phyloP scores from a whole-genome alignment of 2,329 filamentous ascomycete genomes.

The Talaromyces sp. region DNA sequence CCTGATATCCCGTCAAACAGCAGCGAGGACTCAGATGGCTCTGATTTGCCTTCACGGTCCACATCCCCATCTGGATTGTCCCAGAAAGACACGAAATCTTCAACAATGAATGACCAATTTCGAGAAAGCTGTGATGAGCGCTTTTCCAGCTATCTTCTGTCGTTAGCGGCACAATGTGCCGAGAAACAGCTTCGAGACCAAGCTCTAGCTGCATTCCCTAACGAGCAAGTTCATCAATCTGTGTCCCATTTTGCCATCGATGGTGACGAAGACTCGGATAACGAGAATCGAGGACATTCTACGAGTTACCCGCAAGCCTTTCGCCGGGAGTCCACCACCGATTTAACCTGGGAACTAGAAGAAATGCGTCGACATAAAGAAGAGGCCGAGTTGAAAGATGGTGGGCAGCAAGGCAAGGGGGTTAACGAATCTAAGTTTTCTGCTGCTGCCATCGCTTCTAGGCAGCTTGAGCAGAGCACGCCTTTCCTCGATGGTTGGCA shows the following conservation, averaged over 20 bases:
- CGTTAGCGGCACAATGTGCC: constrained; percentile 73
- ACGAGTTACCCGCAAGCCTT: constrained; percentile 25
- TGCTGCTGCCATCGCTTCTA: constrained; percentile 24
- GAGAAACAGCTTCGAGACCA: constrained; percentile 73
- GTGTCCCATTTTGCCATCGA: constrained; percentile 46
- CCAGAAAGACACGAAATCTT: constrained; percentile 30
- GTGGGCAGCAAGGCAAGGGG: constrained; percentile 26
- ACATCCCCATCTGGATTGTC: constrained; percentile 28
- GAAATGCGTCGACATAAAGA: constrained; percentile 77
- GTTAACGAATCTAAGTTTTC: constrained; percentile 28
- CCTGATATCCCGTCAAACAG: constrained; percentile 60
- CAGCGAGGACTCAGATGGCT: constrained; percentile 43
- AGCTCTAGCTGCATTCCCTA: constrained; percentile 46
- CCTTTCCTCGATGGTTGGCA: constrained; percentile 17
- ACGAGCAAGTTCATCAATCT: constrained; percentile 43
- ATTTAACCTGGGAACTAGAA: constrained; percentile 66
- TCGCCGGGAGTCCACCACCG: constrained; percentile 40
- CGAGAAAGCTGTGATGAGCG: constrained; percentile 67
- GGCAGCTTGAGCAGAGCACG: constrained; percentile 15
- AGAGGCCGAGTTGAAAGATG: constrained; percentile 49
- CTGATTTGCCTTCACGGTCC: constrained; percentile 42
- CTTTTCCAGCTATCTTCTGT: constrained; percentile 71
- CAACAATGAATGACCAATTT: constrained; percentile 17
- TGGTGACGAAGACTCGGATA: constrained; percentile 30
- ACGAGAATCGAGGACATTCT: constrained; percentile 23